Conservation (phyloP, 345 rosid genomes). For the Populus pruinosa region DNA sequence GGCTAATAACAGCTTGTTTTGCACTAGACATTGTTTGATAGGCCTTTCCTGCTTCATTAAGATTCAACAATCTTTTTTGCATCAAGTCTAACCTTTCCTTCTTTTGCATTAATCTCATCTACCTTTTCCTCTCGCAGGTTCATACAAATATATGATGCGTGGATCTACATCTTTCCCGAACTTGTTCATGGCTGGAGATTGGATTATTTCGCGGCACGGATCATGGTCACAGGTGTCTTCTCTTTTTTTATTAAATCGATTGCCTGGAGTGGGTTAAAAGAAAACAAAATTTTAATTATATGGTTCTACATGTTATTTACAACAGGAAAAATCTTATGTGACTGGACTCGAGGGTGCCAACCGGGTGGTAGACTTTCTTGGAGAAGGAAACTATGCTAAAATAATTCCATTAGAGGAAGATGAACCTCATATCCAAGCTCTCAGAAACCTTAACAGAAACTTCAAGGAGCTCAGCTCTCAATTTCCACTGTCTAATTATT, state of each 20-base stretch:
- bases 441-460: constrained; percentile 41
- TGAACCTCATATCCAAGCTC: constrained; percentile 53
- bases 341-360: constrained; percentile 56
- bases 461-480: constrained; percentile 39
- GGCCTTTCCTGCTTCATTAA: background rate
- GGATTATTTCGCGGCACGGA: constrained; percentile 59
- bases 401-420: constrained; percentile 54
- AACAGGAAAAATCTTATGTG: constrained; percentile 52
- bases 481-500: constrained; percentile 35
- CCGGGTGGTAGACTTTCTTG: constrained; percentile 41
- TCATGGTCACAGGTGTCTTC: constrained; percentile 57
- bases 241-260: background rate
- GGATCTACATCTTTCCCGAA: constrained; percentile 52
- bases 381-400: constrained; percentile 47
- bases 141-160: constrained; percentile 58
- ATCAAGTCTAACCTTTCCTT: background rate
- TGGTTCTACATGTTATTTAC: background rate
- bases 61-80: background rate
- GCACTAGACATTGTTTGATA: background rate
- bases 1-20: background rate
- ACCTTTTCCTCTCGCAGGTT: constrained; percentile 32
- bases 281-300: background rate
- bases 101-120: background rate
- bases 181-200: constrained; percentile 67
- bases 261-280: background rate